A percentile compares a stretch with the other conserved stretches of the same genome.
These are phyloP conservation scores for Pichia nanzhaoensis DNA, from an alignment of 805 yeast genomes.

Conservation along the genomic window DNA sequence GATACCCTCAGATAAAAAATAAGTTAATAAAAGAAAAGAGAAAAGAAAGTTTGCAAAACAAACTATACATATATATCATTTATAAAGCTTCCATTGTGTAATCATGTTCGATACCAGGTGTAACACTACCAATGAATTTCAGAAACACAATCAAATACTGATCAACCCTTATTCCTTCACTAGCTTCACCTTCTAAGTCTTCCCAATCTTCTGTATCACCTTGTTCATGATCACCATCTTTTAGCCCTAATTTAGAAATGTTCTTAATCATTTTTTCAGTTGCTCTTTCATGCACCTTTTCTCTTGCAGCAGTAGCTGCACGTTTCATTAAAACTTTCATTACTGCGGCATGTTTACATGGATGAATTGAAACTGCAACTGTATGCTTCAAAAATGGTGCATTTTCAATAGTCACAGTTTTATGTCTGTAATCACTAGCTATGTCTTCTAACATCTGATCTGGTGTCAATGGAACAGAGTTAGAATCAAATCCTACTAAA, in stretches of 20 bases:
- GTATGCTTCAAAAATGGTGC: constrained; percentile 77
- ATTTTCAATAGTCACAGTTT: constrained; percentile 92
- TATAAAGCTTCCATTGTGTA: constrained; percentile 94
- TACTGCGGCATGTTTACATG: constrained; percentile 91
- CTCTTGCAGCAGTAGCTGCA: constrained; percentile 46
- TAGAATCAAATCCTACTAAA: constrained; percentile 74
- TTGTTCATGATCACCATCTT: constrained; percentile 25
- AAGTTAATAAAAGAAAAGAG: background rate
- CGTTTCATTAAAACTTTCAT: constrained; percentile 82
- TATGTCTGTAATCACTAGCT: constrained; percentile 83
- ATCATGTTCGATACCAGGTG: constrained; percentile 96
- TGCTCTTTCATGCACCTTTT: constrained; percentile 22
- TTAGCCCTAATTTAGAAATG: constrained; percentile 42
- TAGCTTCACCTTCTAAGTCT: constrained; percentile 14
- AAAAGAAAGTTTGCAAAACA: background rate
- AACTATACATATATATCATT: too few relatives aligned
- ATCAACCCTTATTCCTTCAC: constrained; percentile 64
- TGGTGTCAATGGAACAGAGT: constrained; percentile 83
- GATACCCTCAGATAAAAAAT: background rate
- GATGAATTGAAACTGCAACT: constrained; percentile 86
- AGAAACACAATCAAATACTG: constrained; percentile 85
- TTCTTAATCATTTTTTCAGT: constrained; percentile 31
- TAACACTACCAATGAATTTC: constrained; percentile 92
- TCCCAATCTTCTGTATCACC: constrained; percentile 21
- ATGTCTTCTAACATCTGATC: constrained; percentile 93